Evolutionary conservation across 805 yeast species (phyloP).

Genomic region (Wickerhamomyces ciferrii): DNA sequence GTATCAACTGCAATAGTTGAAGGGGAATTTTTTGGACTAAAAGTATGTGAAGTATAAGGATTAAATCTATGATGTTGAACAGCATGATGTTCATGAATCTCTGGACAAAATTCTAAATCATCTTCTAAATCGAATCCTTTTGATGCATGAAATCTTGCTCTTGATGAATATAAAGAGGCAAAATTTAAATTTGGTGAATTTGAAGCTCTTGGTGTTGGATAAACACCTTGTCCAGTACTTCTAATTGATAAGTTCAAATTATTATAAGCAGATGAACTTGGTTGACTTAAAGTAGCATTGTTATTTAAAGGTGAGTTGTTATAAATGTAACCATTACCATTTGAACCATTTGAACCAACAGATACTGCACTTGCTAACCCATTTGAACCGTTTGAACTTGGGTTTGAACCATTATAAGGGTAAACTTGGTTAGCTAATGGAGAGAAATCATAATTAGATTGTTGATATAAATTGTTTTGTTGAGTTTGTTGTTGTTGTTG

Average conservation of each 20-base stretch:
- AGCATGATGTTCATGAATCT: conserved; percentile 24
- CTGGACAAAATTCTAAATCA: conserved; percentile 63
- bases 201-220: conserved; percentile 16
- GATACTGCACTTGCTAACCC: conserved; percentile 11
- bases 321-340: not conserved
- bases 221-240: conserved; percentile 1
- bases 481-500: conserved; percentile 2
- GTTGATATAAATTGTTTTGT: conserved; percentile 5
- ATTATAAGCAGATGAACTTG: conserved; percentile 6
- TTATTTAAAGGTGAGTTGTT: conserved; percentile 1
- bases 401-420: conserved; percentile 8
- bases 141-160: conserved; percentile 52
- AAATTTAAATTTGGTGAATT: conserved; percentile 20
- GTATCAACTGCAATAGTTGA: conserved; percentile 21
- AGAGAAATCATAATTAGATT: conserved; percentile 8
- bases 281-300: not conserved
- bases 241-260: conserved; percentile 17
- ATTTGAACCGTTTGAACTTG: conserved; percentile 2
- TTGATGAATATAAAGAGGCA: conserved; percentile 36
- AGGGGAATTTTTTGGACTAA: conserved; percentile 46
- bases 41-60: conserved; percentile 61
- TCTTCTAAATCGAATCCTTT: conserved; percentile 60
- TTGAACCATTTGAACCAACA: conserved; percentile 5
- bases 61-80: conserved; percentile 44
- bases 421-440: conserved; percentile 8